These are phyloP conservation scores for Tricholoma terreum DNA, from an alignment of 768 basidiomycete species.

Conservation along the genomic window DNA sequence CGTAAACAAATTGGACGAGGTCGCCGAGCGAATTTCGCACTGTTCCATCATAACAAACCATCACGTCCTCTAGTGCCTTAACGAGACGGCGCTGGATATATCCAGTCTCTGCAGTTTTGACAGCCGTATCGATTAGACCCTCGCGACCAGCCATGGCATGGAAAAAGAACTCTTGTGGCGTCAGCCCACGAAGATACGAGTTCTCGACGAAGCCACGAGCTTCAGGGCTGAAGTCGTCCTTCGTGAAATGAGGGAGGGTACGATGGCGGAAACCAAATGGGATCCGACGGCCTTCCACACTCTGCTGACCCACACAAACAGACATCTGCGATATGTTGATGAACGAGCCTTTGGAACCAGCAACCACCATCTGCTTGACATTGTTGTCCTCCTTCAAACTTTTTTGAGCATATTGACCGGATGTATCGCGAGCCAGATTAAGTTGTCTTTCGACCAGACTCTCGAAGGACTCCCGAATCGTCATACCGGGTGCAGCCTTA, in stretches of 20 bases:
- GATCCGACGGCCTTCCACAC: constrained; percentile 96
- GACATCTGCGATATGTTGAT: constrained; percentile 99
- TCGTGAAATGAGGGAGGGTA: constrained; percentile 94
- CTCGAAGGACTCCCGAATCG: constrained; percentile 98
- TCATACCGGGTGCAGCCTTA: constrained; percentile 95
- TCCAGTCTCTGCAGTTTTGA: constrained; percentile 99
- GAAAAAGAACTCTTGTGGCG: constrained; percentile 99
- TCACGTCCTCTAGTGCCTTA: constrained; percentile 96
- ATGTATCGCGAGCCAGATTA: constrained; percentile 92
- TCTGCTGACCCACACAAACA: constrained; percentile 97
- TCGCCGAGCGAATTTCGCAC: constrained; percentile 97
- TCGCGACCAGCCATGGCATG: constrained; percentile 99
- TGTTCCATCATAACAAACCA: constrained; percentile 97
- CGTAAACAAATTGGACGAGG: constrained; percentile 94
- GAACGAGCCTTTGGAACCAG: constrained; percentile 97
- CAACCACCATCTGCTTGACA: constrained; percentile 99
- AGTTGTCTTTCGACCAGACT: constrained; percentile 86
- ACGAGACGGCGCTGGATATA: constrained; percentile 98
- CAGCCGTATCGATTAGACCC: constrained; percentile 98
- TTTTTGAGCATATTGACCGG: constrained; percentile 96
- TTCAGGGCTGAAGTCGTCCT: constrained; percentile 98
- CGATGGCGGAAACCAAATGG: constrained; percentile 98
- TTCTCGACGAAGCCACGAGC: constrained; percentile 99
- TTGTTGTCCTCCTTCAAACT: constrained; percentile 99
- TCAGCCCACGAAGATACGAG: constrained; percentile 93